Percentiles rank a stretch among this genome's conserved stretches.
These are phyloP conservation scores for Corylus americana DNA, from an alignment of 306 rosid genomes.

Conservation along the genomic window DNA sequence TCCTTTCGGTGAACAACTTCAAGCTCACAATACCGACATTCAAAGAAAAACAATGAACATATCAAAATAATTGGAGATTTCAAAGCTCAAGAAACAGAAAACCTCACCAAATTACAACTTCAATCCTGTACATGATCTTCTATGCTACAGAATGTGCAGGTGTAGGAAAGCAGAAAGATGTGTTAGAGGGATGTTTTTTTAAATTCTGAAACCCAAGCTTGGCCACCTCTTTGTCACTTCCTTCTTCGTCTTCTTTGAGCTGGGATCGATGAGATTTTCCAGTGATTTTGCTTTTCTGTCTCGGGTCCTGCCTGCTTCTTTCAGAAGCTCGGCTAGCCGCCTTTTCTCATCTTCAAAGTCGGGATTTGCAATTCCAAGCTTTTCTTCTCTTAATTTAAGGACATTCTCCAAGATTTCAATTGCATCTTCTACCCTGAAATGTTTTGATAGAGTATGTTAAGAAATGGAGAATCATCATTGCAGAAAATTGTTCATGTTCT, in stretches of 20 bases:
- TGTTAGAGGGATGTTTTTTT: constrained; percentile 30
- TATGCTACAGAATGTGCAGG: constrained; percentile 85
- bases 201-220: constrained; percentile 89
- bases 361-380: constrained; percentile 94
- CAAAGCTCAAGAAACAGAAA: constrained; percentile 55
- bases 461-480: constrained; percentile 15
- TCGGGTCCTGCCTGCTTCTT: constrained; percentile 95
- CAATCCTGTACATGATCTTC: constrained; percentile 86
- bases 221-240: constrained; percentile 91
- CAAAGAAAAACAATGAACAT: constrained; percentile 54
- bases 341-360: constrained; percentile 96
- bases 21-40: constrained; percentile 64
- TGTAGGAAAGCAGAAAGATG: constrained; percentile 22
- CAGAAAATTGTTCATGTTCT: constrained; percentile 10
- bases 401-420: constrained; percentile 92
- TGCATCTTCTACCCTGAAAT: constrained; percentile 91
- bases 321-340: constrained; percentile 82
- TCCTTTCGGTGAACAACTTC: constrained; percentile 54
- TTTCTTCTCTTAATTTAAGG: constrained; percentile 79
- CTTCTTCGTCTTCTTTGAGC: constrained; percentile 90
- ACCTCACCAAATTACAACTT: constrained; percentile 59
- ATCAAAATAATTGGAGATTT: constrained; percentile 39
- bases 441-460: constrained; percentile 21
- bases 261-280: constrained; percentile 92
- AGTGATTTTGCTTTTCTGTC: constrained; percentile 92